Evolutionary conservation across 176 grass and related monocot genomes (phyloP).

Genomic region (Musa troglodytarum): DNA sequence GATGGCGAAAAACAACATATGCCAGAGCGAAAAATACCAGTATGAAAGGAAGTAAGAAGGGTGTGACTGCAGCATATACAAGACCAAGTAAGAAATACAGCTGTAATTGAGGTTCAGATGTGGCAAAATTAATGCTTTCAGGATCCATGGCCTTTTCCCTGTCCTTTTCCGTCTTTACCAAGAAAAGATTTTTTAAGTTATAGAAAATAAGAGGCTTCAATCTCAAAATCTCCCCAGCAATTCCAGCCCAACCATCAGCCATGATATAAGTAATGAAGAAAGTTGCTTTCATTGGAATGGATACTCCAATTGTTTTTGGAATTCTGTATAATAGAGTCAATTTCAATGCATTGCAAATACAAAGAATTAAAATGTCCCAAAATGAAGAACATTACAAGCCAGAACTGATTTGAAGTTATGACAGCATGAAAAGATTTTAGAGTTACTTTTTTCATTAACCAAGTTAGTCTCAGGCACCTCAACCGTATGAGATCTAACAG

Average conservation of each 20-base stretch:
- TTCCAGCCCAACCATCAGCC: constrained; percentile 98
- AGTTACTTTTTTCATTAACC: not conserved
- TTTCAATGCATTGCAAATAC: not conserved
- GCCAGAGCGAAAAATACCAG: constrained; percentile 80
- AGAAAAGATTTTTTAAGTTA: constrained; percentile 92
- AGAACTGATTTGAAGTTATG: not conserved
- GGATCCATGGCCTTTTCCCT: constrained; percentile 90
- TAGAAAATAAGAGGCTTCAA: constrained; percentile 72
- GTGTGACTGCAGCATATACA: constrained; percentile 85
- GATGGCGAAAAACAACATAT: constrained; percentile 85
- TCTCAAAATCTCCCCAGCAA: constrained; percentile 91
- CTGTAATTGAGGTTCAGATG: constrained; percentile 88
- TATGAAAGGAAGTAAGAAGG: constrained; percentile 90
- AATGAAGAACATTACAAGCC: not conserved
- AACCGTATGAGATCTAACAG: not conserved
- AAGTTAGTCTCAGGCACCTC: not conserved
- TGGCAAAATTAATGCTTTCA: constrained; percentile 79
- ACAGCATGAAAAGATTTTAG: not conserved
- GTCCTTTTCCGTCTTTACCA: constrained; percentile 98
- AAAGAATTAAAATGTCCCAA: not conserved
- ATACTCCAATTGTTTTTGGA: constrained; percentile 64
- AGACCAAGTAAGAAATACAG: constrained; percentile 97
- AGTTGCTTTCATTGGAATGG: constrained; percentile 91
- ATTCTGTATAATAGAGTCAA: constrained; percentile 26
- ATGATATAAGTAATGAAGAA: constrained; percentile 98